phyloP scores from a whole-genome alignment of 345 rosid species.

The Cardamine occulta region DNA sequence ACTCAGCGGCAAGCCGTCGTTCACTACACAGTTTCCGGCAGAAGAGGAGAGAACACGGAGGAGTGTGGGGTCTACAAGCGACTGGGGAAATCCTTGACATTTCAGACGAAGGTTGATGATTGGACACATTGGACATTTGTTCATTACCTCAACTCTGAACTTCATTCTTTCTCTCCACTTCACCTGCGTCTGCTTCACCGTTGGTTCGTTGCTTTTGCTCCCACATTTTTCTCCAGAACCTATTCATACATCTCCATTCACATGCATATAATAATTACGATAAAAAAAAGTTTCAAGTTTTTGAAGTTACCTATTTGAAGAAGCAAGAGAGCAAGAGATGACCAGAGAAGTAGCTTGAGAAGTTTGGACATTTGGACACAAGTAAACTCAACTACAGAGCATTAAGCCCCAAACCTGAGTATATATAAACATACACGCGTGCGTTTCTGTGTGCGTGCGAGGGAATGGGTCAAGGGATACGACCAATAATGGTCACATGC shows the following conservation, averaged over 20 bases:
- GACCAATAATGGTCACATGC: slow-evolving; percentile 45
- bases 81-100: slow-evolving; percentile 45
- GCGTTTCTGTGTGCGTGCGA: slow-evolving; percentile 7
- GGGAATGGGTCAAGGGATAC: slow-evolving; percentile 36
- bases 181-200: slow-evolving; percentile 39
- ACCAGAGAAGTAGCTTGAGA: slow-evolving; percentile 38
- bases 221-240: slow-evolving; percentile 39
- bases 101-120: slow-evolving; percentile 42
- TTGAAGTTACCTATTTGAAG: slow-evolving; percentile 30
- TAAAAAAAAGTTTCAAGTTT: not conserved
- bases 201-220: slow-evolving; percentile 36
- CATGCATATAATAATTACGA: not conserved
- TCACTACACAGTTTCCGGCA: slow-evolving; percentile 36
- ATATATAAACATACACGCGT: slow-evolving; percentile 22
- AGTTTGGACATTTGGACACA: slow-evolving; percentile 26
- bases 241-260: slow-evolving; percentile 18
- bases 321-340: slow-evolving; percentile 32
- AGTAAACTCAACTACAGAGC: slow-evolving; percentile 17
- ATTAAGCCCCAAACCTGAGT: slow-evolving; percentile 1
- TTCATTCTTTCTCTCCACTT: slow-evolving; percentile 31
- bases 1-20: slow-evolving; percentile 40
- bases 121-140: slow-evolving; percentile 45
- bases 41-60: slow-evolving; percentile 44
- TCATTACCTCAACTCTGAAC: slow-evolving; percentile 41
- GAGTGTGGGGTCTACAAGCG: slow-evolving; percentile 41